These are phyloP conservation scores for Sporothrix inflata DNA, from an alignment of 2,329 filamentous ascomycete genomes.

Conservation along the genomic window DNA sequence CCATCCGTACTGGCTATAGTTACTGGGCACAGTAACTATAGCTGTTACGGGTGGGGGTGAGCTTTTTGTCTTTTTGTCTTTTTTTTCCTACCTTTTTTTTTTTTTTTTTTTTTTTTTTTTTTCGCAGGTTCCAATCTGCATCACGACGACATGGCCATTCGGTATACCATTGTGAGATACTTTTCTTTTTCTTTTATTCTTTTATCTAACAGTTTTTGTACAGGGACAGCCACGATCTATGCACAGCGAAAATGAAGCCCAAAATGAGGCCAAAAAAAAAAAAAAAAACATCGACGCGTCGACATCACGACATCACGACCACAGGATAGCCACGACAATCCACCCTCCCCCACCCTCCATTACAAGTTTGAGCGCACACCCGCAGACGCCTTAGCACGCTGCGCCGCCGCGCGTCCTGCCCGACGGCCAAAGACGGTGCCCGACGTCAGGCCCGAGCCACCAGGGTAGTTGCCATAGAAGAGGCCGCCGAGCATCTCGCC, in stretches of 20 bases:
- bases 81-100: not conserved
- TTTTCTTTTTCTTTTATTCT: not conserved
- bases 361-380: not conserved
- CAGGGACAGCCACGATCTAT: not conserved
- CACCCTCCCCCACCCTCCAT: not conserved
- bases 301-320: not conserved
- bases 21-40: no score
- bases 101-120: not conserved
- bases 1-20: no score
- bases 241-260: not conserved
- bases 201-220: not conserved
- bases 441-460: slow-evolving; percentile 64
- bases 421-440: slow-evolving; percentile 56
- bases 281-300: not conserved
- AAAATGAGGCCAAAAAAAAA: not conserved
- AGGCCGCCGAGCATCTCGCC: slow-evolving; percentile 70
- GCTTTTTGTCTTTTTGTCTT: not conserved
- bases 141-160: not conserved
- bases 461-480: slow-evolving; percentile 66
- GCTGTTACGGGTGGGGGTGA: slow-evolving; percentile 2
- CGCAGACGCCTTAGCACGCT: slow-evolving; percentile 2
- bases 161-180: not conserved
- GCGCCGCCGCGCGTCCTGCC: slow-evolving; percentile 35
- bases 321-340: not conserved
- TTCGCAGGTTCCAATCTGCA: no score